Percentiles rank a stretch among this genome's conserved stretches.
phyloP scores from a whole-genome alignment of 2,329 filamentous ascomycete genomes.

The Pseudocercospora fijiensis region DNA sequence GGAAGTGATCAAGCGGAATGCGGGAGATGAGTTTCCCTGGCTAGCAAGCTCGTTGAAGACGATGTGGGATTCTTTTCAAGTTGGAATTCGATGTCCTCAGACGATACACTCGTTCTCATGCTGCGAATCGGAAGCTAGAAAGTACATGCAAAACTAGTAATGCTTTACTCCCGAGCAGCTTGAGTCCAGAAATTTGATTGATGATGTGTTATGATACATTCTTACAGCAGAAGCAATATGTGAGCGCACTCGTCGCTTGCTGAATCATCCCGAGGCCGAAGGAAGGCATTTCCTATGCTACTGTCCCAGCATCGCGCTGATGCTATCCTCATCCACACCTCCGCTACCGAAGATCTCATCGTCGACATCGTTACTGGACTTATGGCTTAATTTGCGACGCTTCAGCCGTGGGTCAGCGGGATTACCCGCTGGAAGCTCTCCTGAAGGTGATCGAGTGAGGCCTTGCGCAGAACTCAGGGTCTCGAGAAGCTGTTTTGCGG shows the following conservation, averaged over 20 bases:
- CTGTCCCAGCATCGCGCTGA: slow-evolving; percentile 35
- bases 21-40: background rate
- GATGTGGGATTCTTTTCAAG: background rate
- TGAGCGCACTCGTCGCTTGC: background rate
- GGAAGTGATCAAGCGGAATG: background rate
- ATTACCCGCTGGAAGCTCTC: slow-evolving; percentile 25
- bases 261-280: background rate
- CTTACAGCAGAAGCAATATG: background rate
- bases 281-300: background rate
- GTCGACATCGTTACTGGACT: slow-evolving; percentile 27
- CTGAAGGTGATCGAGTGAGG: slow-evolving; percentile 30
- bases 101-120: background rate
- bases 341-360: slow-evolving; percentile 36
- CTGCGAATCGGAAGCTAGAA: background rate
- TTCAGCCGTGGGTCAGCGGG: slow-evolving; percentile 38
- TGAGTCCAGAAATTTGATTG: background rate
- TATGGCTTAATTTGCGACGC: slow-evolving; percentile 39
- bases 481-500: slow-evolving; percentile 32
- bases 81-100: background rate
- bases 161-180: background rate
- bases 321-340: slow-evolving; percentile 38
- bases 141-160: background rate
- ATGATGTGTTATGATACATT: background rate
- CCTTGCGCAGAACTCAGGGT: slow-evolving; percentile 29
- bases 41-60: background rate